Evolutionary conservation across 108 stramenopile species (phyloP).

Genomic region (Nitzschia sp.): DNA sequence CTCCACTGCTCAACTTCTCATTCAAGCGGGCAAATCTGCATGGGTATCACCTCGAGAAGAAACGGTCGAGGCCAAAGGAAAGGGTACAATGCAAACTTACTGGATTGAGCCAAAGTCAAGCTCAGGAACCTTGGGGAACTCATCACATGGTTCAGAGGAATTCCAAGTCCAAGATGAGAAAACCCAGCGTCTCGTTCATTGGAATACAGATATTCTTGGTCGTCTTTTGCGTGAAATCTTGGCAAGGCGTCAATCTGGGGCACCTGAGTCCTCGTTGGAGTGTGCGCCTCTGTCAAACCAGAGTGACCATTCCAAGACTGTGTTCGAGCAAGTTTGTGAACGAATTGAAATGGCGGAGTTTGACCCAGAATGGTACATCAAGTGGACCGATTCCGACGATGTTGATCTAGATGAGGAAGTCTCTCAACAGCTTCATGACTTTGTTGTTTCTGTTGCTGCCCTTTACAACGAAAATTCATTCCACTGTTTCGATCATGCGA

Average conservation of each 20-base stretch:
- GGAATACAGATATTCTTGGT: slow-evolving; percentile 15
- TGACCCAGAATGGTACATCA: not conserved
- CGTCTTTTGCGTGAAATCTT: not conserved
- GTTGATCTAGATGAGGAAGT: slow-evolving; percentile 3
- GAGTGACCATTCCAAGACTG: not conserved
- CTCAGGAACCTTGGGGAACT: not conserved
- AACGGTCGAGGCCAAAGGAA: slow-evolving; percentile 54
- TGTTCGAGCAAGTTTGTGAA: slow-evolving; percentile 40
- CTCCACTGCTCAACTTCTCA: slow-evolving; percentile 42
- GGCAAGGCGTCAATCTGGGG: not conserved
- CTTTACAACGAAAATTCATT: slow-evolving; percentile 43
- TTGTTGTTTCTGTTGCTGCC: not conserved
- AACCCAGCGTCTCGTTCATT: slow-evolving; percentile 10
- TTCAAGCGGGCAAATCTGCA: slow-evolving; percentile 21
- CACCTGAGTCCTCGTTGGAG: not conserved
- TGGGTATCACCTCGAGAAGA: slow-evolving; percentile 40
- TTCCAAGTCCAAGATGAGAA: not conserved
- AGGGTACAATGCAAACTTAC: slow-evolving; percentile 41
- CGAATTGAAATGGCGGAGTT: slow-evolving; percentile 32
- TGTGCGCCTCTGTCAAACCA: not conserved
- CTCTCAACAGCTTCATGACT: slow-evolving; percentile 5
- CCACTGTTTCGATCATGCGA: slow-evolving; percentile 65
- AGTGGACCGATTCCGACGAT: not conserved
- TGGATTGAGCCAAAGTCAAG: slow-evolving; percentile 27
- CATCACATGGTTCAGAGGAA: not conserved